Percentiles rank a stretch among this genome's conserved stretches.
Evolutionary conservation across 345 rosid genomes (phyloP).

Genomic region (Murraya paniculata): DNA sequence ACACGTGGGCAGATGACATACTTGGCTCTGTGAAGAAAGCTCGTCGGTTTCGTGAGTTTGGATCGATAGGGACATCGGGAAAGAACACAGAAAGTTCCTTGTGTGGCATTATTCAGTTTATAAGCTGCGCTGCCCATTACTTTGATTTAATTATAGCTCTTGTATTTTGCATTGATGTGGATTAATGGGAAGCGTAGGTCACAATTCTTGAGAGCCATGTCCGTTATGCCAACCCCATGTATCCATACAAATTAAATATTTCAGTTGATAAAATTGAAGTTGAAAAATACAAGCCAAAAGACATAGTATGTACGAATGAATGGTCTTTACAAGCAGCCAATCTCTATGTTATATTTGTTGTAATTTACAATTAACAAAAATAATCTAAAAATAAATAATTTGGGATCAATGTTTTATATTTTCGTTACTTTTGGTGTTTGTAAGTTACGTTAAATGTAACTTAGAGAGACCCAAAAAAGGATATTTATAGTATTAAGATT

Average conservation of each 20-base stretch:
- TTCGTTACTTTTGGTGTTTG: no score
- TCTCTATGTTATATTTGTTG: no score
- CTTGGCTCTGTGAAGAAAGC: background rate
- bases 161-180: slow-evolving; percentile 3
- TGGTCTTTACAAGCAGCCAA: no score
- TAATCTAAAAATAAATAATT: no score
- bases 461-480: accelerated
- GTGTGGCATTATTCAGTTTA: background rate
- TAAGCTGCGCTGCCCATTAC: background rate
- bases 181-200: background rate
- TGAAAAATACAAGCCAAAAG: background rate
- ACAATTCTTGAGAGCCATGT: background rate
- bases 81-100: slow-evolving; percentile 17
- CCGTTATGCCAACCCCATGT: background rate
- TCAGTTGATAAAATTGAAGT: background rate
- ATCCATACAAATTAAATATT: background rate
- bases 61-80: background rate
- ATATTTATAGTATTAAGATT: no score
- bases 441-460: no score
- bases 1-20: slow-evolving; percentile 9
- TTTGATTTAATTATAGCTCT: background rate
- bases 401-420: no score
- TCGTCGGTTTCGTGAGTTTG: slow-evolving; percentile 9
- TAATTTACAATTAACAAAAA: no score
- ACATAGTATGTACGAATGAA: no score